phyloP scores from a whole-genome alignment of 2,329 filamentous ascomycete species.

The Ophiostoma sp. region DNA sequence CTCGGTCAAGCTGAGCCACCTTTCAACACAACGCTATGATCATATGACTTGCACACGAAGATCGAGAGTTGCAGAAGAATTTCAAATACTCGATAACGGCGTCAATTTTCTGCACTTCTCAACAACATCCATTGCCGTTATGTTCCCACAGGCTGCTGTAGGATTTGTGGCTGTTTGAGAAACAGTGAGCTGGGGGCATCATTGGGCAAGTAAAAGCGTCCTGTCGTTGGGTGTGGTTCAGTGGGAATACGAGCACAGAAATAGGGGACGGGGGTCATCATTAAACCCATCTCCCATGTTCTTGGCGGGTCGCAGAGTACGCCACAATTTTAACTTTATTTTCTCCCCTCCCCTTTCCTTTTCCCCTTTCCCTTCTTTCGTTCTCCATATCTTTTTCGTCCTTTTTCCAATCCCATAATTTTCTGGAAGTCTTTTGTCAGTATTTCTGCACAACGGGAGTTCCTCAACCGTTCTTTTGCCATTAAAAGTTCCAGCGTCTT shows the following conservation, averaged over 20 bases:
- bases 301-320: slow-evolving; percentile 1
- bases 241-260: neutral
- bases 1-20: neutral
- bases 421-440: neutral
- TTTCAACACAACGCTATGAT: neutral
- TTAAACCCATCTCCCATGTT: neutral
- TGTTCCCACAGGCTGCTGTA: neutral
- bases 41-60: neutral
- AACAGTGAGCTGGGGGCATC: neutral
- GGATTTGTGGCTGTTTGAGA: neutral
- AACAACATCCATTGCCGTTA: too few species aligned
- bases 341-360: neutral
- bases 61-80: neutral
- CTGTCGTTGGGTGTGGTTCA: too few species aligned
- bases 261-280: neutral
- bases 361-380: neutral
- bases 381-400: neutral
- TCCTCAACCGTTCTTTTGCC: neutral
- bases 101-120: too few species aligned
- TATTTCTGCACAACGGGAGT: neutral
- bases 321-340: neutral
- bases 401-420: neutral
- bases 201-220: neutral
- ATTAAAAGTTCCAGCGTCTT: neutral
- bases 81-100: too few species aligned